Evolutionary conservation across 2,329 filamentous ascomycete species (phyloP), one percentile per base, ranked within the genome.

Genomic region (Diaporthe batatas): DNA sequence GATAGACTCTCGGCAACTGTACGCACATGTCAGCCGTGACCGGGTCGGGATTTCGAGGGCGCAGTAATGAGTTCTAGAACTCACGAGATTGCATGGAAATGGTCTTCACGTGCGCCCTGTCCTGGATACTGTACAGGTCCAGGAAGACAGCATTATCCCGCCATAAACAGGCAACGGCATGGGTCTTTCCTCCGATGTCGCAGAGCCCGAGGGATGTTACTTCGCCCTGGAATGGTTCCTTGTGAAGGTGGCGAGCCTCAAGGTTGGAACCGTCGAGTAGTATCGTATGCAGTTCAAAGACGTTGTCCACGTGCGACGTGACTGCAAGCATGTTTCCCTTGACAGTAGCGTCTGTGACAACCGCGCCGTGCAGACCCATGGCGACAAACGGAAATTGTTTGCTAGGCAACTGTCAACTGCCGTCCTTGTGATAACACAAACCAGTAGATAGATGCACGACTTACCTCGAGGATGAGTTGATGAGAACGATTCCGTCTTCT

Each of bases 141-240:
- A 75, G 53, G 18, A 68, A 65, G 8, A 75, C 65, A 14, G 64
- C 58, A 34, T 54, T 71, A 21, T 71, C 59, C 42, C 58, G 49
- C 64, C 74, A 75, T 36, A 74, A 32, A n/a, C 68, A 70, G 5
- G 65, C 54, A 21, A 68, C 72, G n/a, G 71, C 71, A 25, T 73
- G 69, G 16, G 54, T 10, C 11, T 51, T 55, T 32, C 73, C 79
- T 3, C 76, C 73, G 6, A 80, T 72, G 2, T 58, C 70, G 32
- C 82, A 81, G 6, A 86, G 74, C 1, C 79, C 78, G 8, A 90
- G 76, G 72, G 86, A 88, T 4, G 87, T 89, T 2, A 89, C 80
- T 74, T 90, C 87, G 0, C 85, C 86, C 12, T 82, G 76, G 0
- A 84, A 77, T 2, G 39, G 12, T 21, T 59, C 47, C 21, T 39